Base-by-base conservation (phyloP, 805 yeast species). In the Candida takata region DNA sequence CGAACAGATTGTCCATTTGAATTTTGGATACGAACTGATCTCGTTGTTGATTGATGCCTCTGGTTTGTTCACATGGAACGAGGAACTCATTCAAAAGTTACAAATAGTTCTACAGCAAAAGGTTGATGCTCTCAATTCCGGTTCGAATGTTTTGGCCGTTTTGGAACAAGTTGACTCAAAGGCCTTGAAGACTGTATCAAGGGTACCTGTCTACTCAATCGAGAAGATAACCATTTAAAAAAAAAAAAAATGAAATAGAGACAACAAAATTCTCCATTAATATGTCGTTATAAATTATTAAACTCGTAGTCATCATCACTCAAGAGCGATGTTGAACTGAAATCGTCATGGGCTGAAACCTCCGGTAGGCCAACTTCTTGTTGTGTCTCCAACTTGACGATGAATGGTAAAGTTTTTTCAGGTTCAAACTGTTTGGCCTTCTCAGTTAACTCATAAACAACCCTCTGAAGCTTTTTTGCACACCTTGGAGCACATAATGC, bases 31-130 rank as follows among this genome's bases (percentile, higher is more conserved):
- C 69, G 71, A 69, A 34, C 58, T 82, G n/a, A 60, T 83, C 29
- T 72, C 78, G 38, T 65, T 79, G 16, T 68, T 83, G 32, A 70
- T 84, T 34, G 92, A 84, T 53, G 74, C 84, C 2, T 79, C 79
- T 35, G 92, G 92, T 1, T 60, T 84, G 31, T 73, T 83, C 53
- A 73, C 77, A 42, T 74, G 84, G 73, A 70, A 72, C 33, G 62
- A 65, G 25, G 69, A 72, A 7, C 66, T 73, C 25, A 60, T 79
- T 33, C 61, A 61, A 17, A 57, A 57, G 15, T 64, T 80, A 38
- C 58, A 67, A 29, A 54, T 44, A 13, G 61, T 67, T n/a, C 60
- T 82, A 18, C 64, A 62, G 21, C 40, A 52, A 12, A 75, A 75
- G 51, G 64, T 79, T 13, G 66, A 65, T 10, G 56, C 70, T 37